Percentiles rank a stretch among this genome's conserved stretches.
Conservation (phyloP, 2,329 filamentous ascomycete species). For the Blumeria graminis region DNA sequence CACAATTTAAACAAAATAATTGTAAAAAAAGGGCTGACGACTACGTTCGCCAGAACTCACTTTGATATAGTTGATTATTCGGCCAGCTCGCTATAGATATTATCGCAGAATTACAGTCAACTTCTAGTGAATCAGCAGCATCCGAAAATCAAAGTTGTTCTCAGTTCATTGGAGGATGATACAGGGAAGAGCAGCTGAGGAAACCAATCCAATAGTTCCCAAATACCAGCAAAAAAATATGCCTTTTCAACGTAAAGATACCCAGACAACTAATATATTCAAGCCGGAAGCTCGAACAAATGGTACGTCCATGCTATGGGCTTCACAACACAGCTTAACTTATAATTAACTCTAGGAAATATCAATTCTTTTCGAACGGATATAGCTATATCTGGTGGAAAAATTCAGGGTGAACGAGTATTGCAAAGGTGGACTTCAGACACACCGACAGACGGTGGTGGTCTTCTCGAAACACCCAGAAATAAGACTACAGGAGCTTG, state of each 20-base stretch:
- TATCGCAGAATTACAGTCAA: neutral
- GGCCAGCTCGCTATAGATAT: neutral
- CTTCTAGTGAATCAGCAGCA: neutral
- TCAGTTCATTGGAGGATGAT: constrained; percentile 29
- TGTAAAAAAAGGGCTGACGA: neutral
- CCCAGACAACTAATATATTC: constrained; percentile 24
- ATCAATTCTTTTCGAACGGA: constrained; percentile 61
- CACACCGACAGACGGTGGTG: constrained; percentile 33
- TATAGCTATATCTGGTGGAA: constrained; percentile 58
- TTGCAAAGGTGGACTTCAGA: constrained; percentile 67
- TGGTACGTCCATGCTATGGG: constrained; percentile 20
- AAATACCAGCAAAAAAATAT: constrained; percentile 25
- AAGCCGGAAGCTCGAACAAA: constrained; percentile 27
- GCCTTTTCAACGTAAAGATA: constrained; percentile 36
- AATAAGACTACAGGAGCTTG: constrained; percentile 23
- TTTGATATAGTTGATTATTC: neutral
- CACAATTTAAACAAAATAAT: neutral
- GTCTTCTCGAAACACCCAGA: constrained; percentile 36
- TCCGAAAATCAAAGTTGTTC: no score
- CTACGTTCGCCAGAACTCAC: neutral
- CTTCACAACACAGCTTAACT: neutral
- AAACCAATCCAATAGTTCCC: constrained; percentile 20
- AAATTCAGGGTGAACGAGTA: constrained; percentile 43
- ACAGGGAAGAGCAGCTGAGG: constrained; percentile 20
- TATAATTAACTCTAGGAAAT: constrained; percentile 26